Conservation (phyloP, 176 grass and related monocot genomes). For the Dactylis glomerata region DNA sequence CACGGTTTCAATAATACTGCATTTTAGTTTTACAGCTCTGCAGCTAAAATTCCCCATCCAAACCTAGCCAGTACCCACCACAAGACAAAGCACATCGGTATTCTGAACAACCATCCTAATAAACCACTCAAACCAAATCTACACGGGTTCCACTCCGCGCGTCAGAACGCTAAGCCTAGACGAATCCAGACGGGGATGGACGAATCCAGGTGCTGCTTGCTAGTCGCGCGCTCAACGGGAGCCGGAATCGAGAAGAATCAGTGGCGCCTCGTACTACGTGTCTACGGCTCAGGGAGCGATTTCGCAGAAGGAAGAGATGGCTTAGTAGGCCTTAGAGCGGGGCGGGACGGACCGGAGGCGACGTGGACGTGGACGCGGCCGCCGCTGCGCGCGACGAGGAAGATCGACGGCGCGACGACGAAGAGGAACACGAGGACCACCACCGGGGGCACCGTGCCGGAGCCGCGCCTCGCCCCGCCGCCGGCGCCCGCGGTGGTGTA, state of each 20-base stretch:
- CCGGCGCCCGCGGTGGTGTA: constrained; percentile 21
- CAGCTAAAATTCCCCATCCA: neutral
- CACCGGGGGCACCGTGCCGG: constrained; percentile 31
- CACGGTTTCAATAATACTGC: neutral
- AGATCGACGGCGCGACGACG: constrained; percentile 56
- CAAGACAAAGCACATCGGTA: neutral
- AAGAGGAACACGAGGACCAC: constrained; percentile 70
- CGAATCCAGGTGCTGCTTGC: neutral
- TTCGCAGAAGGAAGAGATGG: neutral
- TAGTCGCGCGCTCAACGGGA: neutral
- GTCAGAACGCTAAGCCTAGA: neutral
- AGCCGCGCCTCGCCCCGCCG: constrained; percentile 47
- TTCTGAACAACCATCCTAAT: constrained; percentile 11
- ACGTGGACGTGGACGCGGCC: constrained; percentile 43
- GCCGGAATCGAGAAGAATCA: neutral
- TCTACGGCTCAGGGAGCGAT: neutral
- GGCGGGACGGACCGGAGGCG: constrained; percentile 42
- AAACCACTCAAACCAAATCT: constrained; percentile 18
- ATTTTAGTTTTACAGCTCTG: neutral
- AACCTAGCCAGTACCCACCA: neutral
- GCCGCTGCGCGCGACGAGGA: constrained; percentile 52
- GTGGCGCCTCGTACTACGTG: neutral
- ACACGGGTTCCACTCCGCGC: neutral
- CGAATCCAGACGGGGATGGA: neutral
- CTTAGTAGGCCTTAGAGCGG: neutral